phyloP scores from a whole-genome alignment of 192 early-diverging fungal genomes.

The Coemansia sp. region DNA sequence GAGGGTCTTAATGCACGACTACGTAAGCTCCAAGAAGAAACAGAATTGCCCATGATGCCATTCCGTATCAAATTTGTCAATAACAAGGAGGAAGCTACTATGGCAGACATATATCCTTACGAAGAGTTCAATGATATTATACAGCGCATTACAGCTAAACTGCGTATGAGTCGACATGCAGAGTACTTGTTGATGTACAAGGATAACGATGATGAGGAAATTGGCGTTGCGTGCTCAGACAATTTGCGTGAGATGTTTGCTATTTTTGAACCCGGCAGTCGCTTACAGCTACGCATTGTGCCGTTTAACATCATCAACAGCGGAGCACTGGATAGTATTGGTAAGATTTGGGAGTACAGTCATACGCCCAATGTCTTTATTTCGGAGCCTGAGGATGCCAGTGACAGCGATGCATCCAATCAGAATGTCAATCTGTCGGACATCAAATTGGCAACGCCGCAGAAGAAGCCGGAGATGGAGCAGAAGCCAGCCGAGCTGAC shows the following conservation, averaged over 20 bases:
- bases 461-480: conserved; percentile 15
- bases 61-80: conserved; percentile 51
- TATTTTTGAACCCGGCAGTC: conserved; percentile 45
- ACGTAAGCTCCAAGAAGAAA: conserved; percentile 22
- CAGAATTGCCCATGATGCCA: conserved; percentile 6
- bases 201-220: conserved; percentile 51
- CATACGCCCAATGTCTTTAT: conserved; percentile 44
- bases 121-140: conserved; percentile 39
- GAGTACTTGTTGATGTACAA: conserved; percentile 46
- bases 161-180: conserved; percentile 32
- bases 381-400: conserved; percentile 4
- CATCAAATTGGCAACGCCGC: conserved; percentile 13
- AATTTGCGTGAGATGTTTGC: conserved; percentile 50
- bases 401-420: conserved; percentile 17
- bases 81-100: conserved; percentile 32
- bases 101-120: conserved; percentile 42
- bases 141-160: conserved; percentile 34
- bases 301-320: conserved; percentile 43
- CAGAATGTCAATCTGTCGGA: conserved; percentile 19
- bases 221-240: conserved; percentile 47
- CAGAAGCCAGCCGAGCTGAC: conserved; percentile 25
- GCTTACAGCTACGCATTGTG: conserved; percentile 41
- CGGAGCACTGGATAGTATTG: conserved; percentile 39
- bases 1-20: conserved; percentile 29
- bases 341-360: conserved; percentile 34